Percentiles rank a stretch among this genome's conserved stretches.
Conservation (phyloP, 140 eudicot genomes). For the Erigeron philadelphicus region DNA sequence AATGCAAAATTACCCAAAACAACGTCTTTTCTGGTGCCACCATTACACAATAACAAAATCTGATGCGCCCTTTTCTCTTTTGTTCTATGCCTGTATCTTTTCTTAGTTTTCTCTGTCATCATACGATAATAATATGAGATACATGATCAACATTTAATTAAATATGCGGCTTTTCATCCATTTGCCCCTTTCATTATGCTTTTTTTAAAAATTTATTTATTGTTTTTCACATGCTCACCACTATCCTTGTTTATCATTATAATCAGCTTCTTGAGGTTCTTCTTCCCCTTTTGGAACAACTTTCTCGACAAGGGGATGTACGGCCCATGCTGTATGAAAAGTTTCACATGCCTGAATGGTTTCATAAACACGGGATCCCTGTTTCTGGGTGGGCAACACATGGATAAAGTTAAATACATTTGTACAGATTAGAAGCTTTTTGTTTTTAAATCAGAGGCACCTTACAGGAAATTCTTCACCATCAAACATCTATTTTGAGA, state of each 20-base stretch:
- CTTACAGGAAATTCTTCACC: slow-evolving; percentile 22
- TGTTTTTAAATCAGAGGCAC: slow-evolving; percentile 26
- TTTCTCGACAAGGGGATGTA: slow-evolving; percentile 74
- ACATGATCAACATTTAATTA: background rate
- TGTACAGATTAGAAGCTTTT: slow-evolving; percentile 24
- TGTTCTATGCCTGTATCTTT: background rate
- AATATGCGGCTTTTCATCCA: background rate
- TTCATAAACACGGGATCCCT: slow-evolving; percentile 89
- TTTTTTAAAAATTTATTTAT: too few species aligned
- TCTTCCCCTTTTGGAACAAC: slow-evolving; percentile 88
- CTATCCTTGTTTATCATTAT: background rate
- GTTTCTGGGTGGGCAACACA: slow-evolving; percentile 44
- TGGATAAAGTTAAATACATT: slow-evolving; percentile 19
- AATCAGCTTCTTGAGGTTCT: slow-evolving; percentile 79
- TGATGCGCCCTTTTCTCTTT: background rate
- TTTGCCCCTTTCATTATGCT: background rate
- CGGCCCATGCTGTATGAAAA: slow-evolving; percentile 74
- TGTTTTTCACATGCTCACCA: slow-evolving; percentile 2
- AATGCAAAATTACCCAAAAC: background rate
- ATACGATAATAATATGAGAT: background rate
- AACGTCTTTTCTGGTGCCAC: background rate
- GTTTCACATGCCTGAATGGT: slow-evolving; percentile 98
- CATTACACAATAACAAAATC: background rate
- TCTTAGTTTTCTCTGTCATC: background rate
- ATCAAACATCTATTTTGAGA: background rate